These are phyloP conservation scores for Proliferodiscus dingleyae DNA, from an alignment of 2,329 filamentous ascomycete genomes.

Conservation along the genomic window DNA sequence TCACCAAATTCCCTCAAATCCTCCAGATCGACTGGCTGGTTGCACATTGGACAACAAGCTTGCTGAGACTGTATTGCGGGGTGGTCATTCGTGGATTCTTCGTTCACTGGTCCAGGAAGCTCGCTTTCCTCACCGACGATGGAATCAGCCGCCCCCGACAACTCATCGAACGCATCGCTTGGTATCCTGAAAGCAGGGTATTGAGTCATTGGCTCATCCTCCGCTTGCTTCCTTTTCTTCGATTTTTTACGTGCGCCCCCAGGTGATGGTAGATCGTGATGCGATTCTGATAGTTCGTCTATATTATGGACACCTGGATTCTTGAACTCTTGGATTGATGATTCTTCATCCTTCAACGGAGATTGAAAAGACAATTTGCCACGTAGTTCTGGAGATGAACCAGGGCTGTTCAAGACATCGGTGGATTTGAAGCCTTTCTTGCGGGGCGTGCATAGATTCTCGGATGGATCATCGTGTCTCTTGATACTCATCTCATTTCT, in stretches of 20 bases:
- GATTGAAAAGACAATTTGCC: neutral
- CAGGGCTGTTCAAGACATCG: neutral
- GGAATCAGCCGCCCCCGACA: constrained; percentile 5
- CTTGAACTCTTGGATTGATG: neutral
- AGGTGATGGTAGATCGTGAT: neutral
- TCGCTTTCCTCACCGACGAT: constrained; percentile 6
- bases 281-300: neutral
- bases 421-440: neutral
- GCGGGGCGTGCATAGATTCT: neutral
- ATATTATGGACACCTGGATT: neutral
- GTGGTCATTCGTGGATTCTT: constrained; percentile 1
- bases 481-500: neutral
- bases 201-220: constrained; percentile 8
- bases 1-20: constrained; percentile 50
- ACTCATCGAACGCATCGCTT: constrained; percentile 5
- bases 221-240: neutral
- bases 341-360: neutral
- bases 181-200: constrained; percentile 8
- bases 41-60: constrained; percentile 61
- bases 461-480: neutral
- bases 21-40: constrained; percentile 49
- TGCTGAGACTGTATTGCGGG: constrained; percentile 9
- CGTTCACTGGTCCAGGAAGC: too few species aligned
- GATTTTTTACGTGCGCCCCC: neutral
- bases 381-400: neutral